Evolutionary conservation across 352 stramenopile genomes (phyloP).

Genomic region (Globisporangium polare): DNA sequence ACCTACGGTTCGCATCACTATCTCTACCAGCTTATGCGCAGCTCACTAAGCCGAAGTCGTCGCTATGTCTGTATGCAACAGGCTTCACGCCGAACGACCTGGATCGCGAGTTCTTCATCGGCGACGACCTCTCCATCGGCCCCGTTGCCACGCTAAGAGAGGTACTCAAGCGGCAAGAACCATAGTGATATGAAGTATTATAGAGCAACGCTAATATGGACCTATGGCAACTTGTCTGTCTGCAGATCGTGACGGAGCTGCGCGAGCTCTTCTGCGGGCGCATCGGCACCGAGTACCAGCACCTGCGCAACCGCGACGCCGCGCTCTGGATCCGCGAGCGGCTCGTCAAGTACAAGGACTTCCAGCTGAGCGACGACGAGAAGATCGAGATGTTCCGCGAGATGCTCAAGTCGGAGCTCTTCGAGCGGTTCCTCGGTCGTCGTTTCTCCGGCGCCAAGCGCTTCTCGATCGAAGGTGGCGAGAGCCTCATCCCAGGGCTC

Average conservation of each 20-base stretch:
- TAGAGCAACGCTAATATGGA: background rate
- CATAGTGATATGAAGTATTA: background rate
- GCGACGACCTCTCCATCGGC: constrained; percentile 80
- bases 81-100: constrained; percentile 89
- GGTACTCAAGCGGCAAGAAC: constrained; percentile 14
- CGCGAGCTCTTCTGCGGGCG: constrained; percentile 95
- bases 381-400: constrained; percentile 94
- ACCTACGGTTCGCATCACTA: constrained; percentile 49
- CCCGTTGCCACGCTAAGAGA: constrained; percentile 72
- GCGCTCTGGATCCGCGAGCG: constrained; percentile 76
- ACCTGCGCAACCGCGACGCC: constrained; percentile 93
- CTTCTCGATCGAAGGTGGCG: constrained; percentile 98
- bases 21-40: no score
- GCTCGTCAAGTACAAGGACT: constrained; percentile 59
- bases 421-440: constrained; percentile 97
- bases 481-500: constrained; percentile 95
- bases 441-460: constrained; percentile 95
- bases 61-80: constrained; percentile 22
- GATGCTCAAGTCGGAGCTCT: constrained; percentile 95
- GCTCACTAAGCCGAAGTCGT: no score
- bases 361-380: constrained; percentile 72
- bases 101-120: constrained; percentile 91
- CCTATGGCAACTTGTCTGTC: background rate
- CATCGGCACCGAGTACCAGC: constrained; percentile 98
- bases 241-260: constrained; percentile 91